A percentile compares a stretch with the other conserved stretches of the same genome.
These are phyloP conservation scores for Penicillium sp. DNA, from an alignment of 2,329 filamentous ascomycete species.

Conservation along the genomic window DNA sequence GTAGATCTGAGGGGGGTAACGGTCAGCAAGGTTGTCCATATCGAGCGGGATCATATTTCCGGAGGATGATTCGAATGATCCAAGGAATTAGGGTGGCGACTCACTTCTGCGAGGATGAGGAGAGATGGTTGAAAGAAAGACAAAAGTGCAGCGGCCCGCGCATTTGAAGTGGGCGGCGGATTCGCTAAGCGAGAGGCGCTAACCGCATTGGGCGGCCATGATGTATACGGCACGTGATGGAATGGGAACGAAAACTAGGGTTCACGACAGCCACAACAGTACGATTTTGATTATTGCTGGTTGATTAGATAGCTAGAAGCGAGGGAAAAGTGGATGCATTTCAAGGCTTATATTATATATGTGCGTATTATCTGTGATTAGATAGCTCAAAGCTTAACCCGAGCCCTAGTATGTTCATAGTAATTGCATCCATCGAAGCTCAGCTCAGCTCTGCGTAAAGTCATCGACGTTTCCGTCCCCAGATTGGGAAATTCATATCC, in stretches of 20 bases:
- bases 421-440: neutral
- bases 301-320: neutral
- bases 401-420: neutral
- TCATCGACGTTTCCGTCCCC: slow-evolving; percentile 3
- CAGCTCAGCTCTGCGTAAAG: neutral
- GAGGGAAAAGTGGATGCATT: neutral
- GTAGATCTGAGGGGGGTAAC: slow-evolving; percentile 39
- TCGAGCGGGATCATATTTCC: slow-evolving; percentile 2
- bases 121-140: slow-evolving; percentile 49
- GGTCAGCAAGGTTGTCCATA: slow-evolving; percentile 19
- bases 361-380: neutral
- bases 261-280: slow-evolving; percentile 5
- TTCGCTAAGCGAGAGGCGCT: slow-evolving; percentile 36
- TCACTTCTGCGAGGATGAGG: slow-evolving; percentile 51
- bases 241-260: slow-evolving; percentile 21
- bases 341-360: slow-evolving; percentile 6
- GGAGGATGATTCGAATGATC: slow-evolving; percentile 7
- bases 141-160: slow-evolving; percentile 34
- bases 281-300: neutral
- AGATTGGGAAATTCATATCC: neutral
- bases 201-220: slow-evolving; percentile 12
- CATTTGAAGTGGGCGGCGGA: slow-evolving; percentile 48
- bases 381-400: neutral
- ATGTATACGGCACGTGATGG: slow-evolving; percentile 19
- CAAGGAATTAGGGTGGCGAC: slow-evolving; percentile 22